Conservation (phyloP, 2,329 filamentous ascomycete species). For the Talaromyces atroroseus region DNA sequence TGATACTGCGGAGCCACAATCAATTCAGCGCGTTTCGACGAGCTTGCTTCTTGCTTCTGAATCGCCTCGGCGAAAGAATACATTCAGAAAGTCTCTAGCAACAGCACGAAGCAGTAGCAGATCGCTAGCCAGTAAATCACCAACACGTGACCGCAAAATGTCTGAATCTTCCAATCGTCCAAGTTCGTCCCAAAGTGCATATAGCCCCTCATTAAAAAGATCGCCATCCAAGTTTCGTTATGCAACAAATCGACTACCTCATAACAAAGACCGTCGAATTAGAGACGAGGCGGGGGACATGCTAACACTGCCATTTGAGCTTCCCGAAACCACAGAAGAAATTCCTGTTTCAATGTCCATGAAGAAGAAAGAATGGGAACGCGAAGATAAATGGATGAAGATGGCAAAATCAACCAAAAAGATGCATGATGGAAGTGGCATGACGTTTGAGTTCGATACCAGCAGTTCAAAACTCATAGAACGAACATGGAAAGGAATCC, state of each 20-base stretch:
- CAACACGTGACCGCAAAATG: constrained; percentile 29
- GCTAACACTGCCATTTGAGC: constrained; percentile 55
- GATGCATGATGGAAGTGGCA: constrained; percentile 51
- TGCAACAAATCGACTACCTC: constrained; percentile 48
- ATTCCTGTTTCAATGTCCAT: constrained; percentile 44
- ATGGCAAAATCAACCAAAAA: constrained; percentile 53
- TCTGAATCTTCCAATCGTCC: constrained; percentile 43
- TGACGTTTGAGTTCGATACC: constrained; percentile 73
- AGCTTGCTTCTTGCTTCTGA: constrained; percentile 53
- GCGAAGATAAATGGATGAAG: constrained; percentile 63
- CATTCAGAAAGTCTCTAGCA: constrained; percentile 46
- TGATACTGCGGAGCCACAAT: constrained; percentile 29
- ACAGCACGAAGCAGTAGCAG: constrained; percentile 39
- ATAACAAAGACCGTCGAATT: constrained; percentile 49
- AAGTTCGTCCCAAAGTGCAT: constrained; percentile 43
- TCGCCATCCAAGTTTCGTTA: constrained; percentile 45
- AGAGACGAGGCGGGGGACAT: constrained; percentile 60
- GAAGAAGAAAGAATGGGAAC: constrained; percentile 55
- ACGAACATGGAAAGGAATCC: constrained; percentile 96
- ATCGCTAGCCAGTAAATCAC: constrained; percentile 39
- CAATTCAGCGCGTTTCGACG: constrained; percentile 56
- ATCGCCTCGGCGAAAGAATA: constrained; percentile 50
- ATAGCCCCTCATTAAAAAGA: constrained; percentile 35
- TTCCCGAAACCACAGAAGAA: constrained; percentile 45
- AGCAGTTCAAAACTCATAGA: constrained; percentile 79